phyloP scores from a whole-genome alignment of 345 rosid species.

The Capsella bursapastoris region DNA sequence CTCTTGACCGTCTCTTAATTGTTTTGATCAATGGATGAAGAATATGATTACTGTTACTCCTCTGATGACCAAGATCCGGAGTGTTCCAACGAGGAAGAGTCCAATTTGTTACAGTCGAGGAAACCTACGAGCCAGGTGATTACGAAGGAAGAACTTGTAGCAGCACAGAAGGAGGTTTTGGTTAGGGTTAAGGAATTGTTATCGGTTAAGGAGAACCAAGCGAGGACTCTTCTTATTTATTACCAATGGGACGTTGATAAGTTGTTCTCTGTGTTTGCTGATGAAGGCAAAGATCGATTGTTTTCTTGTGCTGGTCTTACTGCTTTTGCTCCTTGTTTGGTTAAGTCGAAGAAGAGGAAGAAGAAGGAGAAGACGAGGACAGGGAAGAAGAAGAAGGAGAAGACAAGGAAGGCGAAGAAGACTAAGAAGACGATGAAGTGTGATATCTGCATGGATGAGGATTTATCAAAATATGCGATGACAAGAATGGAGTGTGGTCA shows the following conservation, averaged over 20 bases:
- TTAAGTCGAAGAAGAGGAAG: slow-evolving; percentile 17
- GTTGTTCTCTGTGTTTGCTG: slow-evolving; percentile 62
- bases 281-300: slow-evolving; percentile 60
- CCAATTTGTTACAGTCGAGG: neutral
- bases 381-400: slow-evolving; percentile 21
- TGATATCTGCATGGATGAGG: slow-evolving; percentile 82
- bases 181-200: slow-evolving; percentile 78
- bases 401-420: slow-evolving; percentile 6
- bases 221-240: slow-evolving; percentile 76
- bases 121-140: slow-evolving; percentile 27
- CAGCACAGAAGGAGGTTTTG: slow-evolving; percentile 63
- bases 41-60: neutral
- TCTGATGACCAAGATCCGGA: neutral
- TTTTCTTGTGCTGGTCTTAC: slow-evolving; percentile 73
- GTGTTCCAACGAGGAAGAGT: neutral
- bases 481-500: slow-evolving; percentile 90
- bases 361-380: slow-evolving; percentile 36
- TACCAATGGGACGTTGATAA: slow-evolving; percentile 78
- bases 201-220: slow-evolving; percentile 76
- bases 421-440: slow-evolving; percentile 48
- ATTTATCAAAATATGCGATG: slow-evolving; percentile 45
- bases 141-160: slow-evolving; percentile 7
- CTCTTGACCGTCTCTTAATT: neutral
- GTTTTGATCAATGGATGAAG: slow-evolving; percentile 19
- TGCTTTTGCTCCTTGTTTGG: slow-evolving; percentile 35